Percentiles rank a stretch among this genome's conserved stretches.
phyloP scores from a whole-genome alignment of 2,329 filamentous ascomycete genomes.

The Diaporthe sp. region DNA sequence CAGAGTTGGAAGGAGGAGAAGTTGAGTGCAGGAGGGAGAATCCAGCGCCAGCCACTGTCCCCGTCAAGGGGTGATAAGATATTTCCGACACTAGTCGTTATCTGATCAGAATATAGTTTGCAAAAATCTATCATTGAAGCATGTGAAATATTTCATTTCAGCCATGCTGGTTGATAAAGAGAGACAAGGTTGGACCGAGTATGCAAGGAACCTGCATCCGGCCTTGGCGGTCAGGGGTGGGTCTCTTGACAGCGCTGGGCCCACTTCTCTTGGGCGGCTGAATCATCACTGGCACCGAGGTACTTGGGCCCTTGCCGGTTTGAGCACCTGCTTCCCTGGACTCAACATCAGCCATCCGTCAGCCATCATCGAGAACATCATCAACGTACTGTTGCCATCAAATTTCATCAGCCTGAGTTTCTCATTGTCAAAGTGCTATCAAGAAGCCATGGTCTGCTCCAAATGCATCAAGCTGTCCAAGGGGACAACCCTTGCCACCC shows the following conservation, averaged over 20 bases:
- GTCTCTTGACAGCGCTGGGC: not conserved
- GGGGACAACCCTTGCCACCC: slow-evolving; percentile 73
- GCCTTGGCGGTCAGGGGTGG: slow-evolving; percentile 13
- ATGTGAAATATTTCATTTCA: slow-evolving; percentile 11
- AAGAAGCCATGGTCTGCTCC: slow-evolving; percentile 69
- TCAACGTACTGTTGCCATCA: not conserved
- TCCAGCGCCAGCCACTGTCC: not conserved
- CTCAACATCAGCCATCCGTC: not conserved
- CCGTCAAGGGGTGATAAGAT: not conserved
- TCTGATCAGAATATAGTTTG: not conserved
- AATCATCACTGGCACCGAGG: not conserved
- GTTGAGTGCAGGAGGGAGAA: not conserved
- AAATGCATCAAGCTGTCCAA: slow-evolving; percentile 75
- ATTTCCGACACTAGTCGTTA: not conserved
- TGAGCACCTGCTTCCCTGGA: not conserved
- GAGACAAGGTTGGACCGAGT: not conserved
- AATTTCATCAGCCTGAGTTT: too few species aligned
- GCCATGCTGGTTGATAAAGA: not conserved
- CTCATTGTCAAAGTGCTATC: too few species aligned
- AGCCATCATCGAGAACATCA: not conserved
- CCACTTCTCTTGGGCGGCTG: not conserved
- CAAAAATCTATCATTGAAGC: slow-evolving; percentile 1
- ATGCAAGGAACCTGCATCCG: slow-evolving; percentile 15
- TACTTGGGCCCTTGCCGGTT: not conserved
- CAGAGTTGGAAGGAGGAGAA: not conserved